Evolutionary conservation across 495 filamentous ascomycete genomes (phyloP).

Genomic region (Neurospora sp.): DNA sequence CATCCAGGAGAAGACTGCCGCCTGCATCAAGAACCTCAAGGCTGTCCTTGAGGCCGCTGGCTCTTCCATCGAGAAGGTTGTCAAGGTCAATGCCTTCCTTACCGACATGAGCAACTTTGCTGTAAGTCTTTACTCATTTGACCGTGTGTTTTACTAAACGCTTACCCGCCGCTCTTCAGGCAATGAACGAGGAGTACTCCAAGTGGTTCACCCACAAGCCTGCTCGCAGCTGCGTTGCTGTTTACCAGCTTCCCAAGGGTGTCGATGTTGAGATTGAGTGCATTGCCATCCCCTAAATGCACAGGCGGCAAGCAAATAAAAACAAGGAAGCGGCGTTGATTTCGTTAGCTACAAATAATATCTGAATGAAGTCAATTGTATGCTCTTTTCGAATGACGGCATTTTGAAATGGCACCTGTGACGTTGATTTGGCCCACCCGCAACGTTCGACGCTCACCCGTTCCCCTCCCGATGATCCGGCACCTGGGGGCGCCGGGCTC

Average conservation of each 20-base stretch:
- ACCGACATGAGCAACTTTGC: conserved; percentile 77
- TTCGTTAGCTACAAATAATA: conserved; percentile 6
- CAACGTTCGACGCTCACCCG: background rate
- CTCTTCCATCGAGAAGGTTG: conserved; percentile 59
- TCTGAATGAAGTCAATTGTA: background rate
- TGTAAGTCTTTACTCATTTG: conserved; percentile 11
- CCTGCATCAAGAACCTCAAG: conserved; percentile 68
- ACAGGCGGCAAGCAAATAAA: background rate
- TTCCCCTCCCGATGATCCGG: background rate
- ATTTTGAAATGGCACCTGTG: background rate
- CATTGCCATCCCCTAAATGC: conserved; percentile 57
- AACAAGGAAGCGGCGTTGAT: background rate
- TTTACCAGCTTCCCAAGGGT: conserved; percentile 79
- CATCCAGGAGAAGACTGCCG: conserved; percentile 65
- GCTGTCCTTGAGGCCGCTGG: conserved; percentile 70
- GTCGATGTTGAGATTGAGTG: conserved; percentile 92
- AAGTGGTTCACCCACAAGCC: conserved; percentile 84
- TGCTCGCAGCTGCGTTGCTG: conserved; percentile 86
- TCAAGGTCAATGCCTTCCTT: conserved; percentile 78
- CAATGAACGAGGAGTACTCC: conserved; percentile 84
- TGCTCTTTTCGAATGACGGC: background rate
- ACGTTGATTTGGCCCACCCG: background rate
- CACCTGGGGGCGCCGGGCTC: background rate
- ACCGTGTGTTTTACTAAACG: conserved; percentile 2
- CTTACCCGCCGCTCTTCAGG: no score